Base-by-base conservation (phyloP, 2,329 filamentous ascomycete species). In the Aureobasidium subglaciale region DNA sequence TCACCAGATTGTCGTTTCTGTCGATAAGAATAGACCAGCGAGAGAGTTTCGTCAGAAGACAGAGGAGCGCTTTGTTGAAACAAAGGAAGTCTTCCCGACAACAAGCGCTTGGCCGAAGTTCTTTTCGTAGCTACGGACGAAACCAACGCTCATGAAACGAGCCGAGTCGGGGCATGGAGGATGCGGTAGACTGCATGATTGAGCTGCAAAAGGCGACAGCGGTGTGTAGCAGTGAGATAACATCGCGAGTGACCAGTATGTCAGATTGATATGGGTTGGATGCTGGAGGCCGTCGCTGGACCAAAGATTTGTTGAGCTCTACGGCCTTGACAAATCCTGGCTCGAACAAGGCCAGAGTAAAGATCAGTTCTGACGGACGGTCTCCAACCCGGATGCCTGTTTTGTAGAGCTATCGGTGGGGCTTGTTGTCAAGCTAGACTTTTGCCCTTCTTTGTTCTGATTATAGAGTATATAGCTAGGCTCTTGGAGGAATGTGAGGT, bases 231-330 rank as follows among this genome's bases (percentile, higher is more conserved):
- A 43, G 50, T 54, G 38, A 54, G 50, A 54, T 54, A 24, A 43
- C 30, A 24, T 25, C 13, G 16, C 24, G 42, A 11, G 34, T 42
- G 38, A 42, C 18, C 38, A 27, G 38, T 54, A 54, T 54, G 50
- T 54, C 50, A 54, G 50, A 54, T 29, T 43, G 37, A 16, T 54
- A 54, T 54, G 38, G 50, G 50, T 54, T 54, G 38, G 20, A 54
- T 54, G 50, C 50, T 54, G 38, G 38, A 43, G 50, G 50, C 50
- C 50, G 50, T 54, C 38, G 50, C 37, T 43, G 37, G 18, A 54
- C 50, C 50, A 35, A 41, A 43, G 50, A 34, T 35, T 22, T 35
- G 50, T 38, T 54, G 38, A 43, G 38, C 25, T 43, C 20, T n/a
- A 35, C 27, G 50, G 29, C 27, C 30, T 54, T 54, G 50, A 54